phyloP scores from a whole-genome alignment of 345 rosid genomes.

The Citrus hindsii region DNA sequence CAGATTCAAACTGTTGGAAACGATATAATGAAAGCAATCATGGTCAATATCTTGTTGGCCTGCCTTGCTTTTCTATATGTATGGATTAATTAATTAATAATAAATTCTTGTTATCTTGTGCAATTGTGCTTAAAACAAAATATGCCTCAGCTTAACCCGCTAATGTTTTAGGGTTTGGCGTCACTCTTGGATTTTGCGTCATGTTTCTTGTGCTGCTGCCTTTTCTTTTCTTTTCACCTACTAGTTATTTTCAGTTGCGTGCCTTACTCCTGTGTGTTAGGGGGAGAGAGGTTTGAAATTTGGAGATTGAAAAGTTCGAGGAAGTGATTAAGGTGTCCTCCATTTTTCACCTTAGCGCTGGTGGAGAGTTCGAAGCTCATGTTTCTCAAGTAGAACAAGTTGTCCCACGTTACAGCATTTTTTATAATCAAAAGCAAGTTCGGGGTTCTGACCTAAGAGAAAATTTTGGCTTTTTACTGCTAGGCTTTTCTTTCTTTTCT shows the following conservation, averaged over 20 bases:
- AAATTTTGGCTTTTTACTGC: slow-evolving; percentile 14
- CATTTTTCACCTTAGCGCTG: not conserved
- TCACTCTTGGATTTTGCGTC: slow-evolving; percentile 9
- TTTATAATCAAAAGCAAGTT: slow-evolving; percentile 4
- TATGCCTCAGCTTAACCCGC: not conserved
- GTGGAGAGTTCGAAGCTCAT: not conserved
- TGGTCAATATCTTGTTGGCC: slow-evolving; percentile 16
- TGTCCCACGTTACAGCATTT: slow-evolving; percentile 22
- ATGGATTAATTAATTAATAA: slow-evolving; percentile 19
- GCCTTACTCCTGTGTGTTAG: not conserved
- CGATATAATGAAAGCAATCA: not conserved
- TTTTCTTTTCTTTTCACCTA: not conserved
- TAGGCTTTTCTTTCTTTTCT: too few relatives aligned
- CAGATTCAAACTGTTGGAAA: not conserved
- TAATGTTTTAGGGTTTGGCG: slow-evolving; percentile 18
- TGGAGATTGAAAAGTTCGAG: not conserved
- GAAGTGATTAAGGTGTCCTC: not conserved
- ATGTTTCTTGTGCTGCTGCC: slow-evolving; percentile 13
- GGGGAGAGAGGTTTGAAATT: not conserved
- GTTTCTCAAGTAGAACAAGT: slow-evolving; percentile 1
- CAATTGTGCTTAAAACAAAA: slow-evolving; percentile 1
- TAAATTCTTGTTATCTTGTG: not conserved
- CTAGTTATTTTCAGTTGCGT: not conserved
- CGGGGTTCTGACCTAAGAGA: slow-evolving; percentile 15
- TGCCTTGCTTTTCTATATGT: not conserved